Evolutionary conservation across 305 asterid species (phyloP).

Genomic region (Caryopteris hybrid): DNA sequence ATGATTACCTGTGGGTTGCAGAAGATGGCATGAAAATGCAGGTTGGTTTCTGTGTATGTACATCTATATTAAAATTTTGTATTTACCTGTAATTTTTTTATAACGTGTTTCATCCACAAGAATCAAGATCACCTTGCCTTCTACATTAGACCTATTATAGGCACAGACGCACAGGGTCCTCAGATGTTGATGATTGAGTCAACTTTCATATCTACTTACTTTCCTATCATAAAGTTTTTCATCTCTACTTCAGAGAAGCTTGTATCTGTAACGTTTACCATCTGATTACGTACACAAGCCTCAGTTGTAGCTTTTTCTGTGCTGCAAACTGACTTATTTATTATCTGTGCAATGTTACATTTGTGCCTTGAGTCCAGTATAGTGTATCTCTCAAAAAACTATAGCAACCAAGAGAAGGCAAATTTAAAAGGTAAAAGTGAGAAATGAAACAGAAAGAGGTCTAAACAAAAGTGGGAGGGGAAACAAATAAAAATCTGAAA

Average conservation of each 20-base stretch:
- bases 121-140: constrained; percentile 3
- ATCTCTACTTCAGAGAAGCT: constrained; percentile 8
- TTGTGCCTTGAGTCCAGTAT: neutral
- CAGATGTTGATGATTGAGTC: neutral
- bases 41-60: constrained; percentile 37
- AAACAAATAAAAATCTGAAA: neutral
- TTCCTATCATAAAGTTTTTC: too few species aligned
- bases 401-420: neutral
- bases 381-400: neutral
- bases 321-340: neutral
- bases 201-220: neutral
- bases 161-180: neutral
- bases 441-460: neutral
- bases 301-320: neutral
- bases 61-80: neutral
- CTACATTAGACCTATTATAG: neutral
- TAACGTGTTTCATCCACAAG: constrained; percentile 2
- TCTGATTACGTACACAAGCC: neutral
- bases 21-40: constrained; percentile 99
- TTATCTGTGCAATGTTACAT: neutral
- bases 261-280: neutral
- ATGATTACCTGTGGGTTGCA: constrained; percentile 93
- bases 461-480: neutral
- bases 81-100: constrained; percentile 7
- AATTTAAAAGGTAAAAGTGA: neutral